Evolutionary conservation across 202 grass and related monocot species (phyloP), one percentile per base, ranked within the genome.

Genomic region (Musa balbisiana): DNA sequence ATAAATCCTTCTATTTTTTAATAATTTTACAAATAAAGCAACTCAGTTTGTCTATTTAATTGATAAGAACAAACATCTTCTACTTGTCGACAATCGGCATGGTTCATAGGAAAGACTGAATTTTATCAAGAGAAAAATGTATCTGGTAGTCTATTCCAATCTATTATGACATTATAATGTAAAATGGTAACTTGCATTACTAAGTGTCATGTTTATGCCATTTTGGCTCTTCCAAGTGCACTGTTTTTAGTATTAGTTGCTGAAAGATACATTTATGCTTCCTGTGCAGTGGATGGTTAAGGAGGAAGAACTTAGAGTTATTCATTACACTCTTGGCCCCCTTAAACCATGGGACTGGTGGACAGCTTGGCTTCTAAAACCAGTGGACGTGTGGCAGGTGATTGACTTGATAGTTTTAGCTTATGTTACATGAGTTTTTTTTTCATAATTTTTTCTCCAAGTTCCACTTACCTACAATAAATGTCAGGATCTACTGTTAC

Each of bases 311-410:
- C 83, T 98, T 80, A 83, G 86, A 93, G 79, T 98, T 70, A 89
- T 98, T 70, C 94, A 93, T 69, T 93, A 98, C 81, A 93, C 94
- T 2, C 77, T 98, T 71, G 94, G 94, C 2, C 94, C 94, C 15
- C 78, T 98, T 62, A 98, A 98, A 85, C 94, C 94, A 62, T 98
- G 94, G 94, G 91, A 98, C 83, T 98, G 94, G 94, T 98, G 81
- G 75, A 91, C 94, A 68, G 90, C 88, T 78, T 98, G 94, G 94
- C 86, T 98, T 72, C 80, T 98, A 80, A 98, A 98, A 87, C 91
- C 94, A 80, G 88, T 98, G 15, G 88, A 89, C 83, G 85, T 89
- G 64, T 98, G 94, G 94, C 94, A 98, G 94, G 94, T 93, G 70
- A 82, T 74, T 70, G 16, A 3, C 49, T 25, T 20, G n/a, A 21